Percentiles rank a stretch among this genome's conserved stretches.
Conservation (phyloP, 1,284 basidiomycete genomes). For the Ceratorhiza oryzae-sativae region DNA sequence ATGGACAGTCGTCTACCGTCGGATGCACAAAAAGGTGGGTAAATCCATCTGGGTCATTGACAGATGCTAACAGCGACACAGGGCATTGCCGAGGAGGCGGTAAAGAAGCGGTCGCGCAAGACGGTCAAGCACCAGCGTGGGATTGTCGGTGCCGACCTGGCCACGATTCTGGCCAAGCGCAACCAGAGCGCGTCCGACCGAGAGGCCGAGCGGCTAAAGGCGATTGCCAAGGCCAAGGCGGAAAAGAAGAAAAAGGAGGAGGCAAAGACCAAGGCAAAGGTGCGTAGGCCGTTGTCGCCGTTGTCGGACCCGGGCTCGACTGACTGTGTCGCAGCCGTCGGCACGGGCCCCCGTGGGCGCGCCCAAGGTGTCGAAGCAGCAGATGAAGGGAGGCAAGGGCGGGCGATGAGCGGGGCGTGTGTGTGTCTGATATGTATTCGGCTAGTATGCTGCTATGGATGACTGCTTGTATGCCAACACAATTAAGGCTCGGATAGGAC, state of each 20-base stretch:
- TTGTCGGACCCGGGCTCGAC: constrained; percentile 74
- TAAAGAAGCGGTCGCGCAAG: constrained; percentile 97
- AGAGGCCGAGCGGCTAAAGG: constrained; percentile 78
- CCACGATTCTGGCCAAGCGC: constrained; percentile 88
- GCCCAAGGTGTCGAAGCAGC: constrained; percentile 93
- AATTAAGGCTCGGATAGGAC: too few relatives aligned
- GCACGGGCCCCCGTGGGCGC: constrained; percentile 49
- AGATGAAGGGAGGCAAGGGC: constrained; percentile 79
- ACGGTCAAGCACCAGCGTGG: constrained; percentile 99
- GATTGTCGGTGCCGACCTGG: constrained; percentile 95
- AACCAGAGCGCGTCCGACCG: constrained; percentile 91
- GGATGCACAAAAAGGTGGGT: constrained; percentile 99
- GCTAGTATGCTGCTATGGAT: constrained; percentile 14
- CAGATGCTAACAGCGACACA: not conserved
- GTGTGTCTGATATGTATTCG: constrained; percentile 22
- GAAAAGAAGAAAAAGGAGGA: constrained; percentile 97
- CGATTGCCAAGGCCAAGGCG: constrained; percentile 90
- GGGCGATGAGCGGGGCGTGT: constrained; percentile 24
- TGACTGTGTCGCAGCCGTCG: constrained; percentile 47
- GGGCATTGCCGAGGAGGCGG: constrained; percentile 91
- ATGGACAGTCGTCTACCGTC: constrained; percentile 96
- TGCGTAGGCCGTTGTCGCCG: constrained; percentile 54
- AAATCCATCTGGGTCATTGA: not conserved
- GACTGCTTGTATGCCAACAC: constrained; percentile 3
- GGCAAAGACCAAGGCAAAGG: constrained; percentile 84